Evolutionary conservation across 2,329 filamentous ascomycete species (phyloP), one percentile per base, ranked within the genome.

Genomic region (Cryphonectria radicalis): DNA sequence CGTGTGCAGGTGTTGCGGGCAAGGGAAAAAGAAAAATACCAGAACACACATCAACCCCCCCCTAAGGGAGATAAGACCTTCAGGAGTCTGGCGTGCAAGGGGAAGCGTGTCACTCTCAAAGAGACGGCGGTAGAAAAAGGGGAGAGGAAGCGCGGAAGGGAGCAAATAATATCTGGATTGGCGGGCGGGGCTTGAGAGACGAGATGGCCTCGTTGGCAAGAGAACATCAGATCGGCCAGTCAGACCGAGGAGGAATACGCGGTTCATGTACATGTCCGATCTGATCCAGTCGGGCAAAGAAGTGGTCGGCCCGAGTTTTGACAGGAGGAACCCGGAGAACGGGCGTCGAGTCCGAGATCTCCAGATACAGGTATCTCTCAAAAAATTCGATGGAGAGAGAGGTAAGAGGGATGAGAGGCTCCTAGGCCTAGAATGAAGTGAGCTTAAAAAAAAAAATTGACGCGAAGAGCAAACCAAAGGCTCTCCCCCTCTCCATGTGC

Each of bases 21-120:
- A 50, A 46, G 77, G 77, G 37, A 74, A 75, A 13, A 78, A 68
- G 11, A 78, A 73, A 13, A 72, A 46, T 63, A 76, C 72, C 28
- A 71, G 66, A 37, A 59, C 68, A n/a, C 25, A 62, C 66, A 28
- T 40, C 63, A 11, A 7, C 19, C 35, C 25, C 59, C 7, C 63
- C 50, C 62, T 57, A 7, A 35, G 10, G 40, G 71, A 79, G 81
- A 14, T n/a, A 25, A 46, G 53, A 32, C 25, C 55, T 59, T 19
- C 13, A 8, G 14, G 3, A 28, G 55, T 19, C 55, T 59, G 28
- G 25, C 55, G 55, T 28, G 55, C n/a, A 19, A 59, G 8, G 55
- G 13, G 14, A 19, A 19, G 55, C 55, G 13, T 28, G 28, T 32
- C 55, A 59, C 55, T 59, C 28, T 59, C 28, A 32, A 59, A 28